These are phyloP conservation scores for Trametes cingulata DNA, from an alignment of 768 basidiomycete genomes.

Conservation along the genomic window DNA sequence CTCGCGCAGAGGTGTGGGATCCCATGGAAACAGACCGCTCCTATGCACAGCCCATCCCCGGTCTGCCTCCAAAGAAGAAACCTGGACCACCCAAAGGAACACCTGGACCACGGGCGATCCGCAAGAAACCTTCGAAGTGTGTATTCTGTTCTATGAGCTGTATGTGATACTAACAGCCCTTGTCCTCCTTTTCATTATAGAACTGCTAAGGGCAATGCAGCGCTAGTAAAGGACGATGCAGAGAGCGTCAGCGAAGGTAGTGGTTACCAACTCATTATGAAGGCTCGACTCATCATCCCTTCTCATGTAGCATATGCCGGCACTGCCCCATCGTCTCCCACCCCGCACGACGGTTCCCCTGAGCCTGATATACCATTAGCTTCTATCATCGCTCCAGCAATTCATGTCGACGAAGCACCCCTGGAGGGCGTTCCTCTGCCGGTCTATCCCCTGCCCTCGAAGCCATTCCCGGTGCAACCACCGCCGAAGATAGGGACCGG, in stretches of 20 bases:
- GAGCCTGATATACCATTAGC: conserved; percentile 29
- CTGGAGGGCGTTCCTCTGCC: conserved; percentile 66
- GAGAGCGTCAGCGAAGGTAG: conserved; percentile 62
- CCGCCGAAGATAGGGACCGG: conserved; percentile 76
- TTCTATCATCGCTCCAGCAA: conserved; percentile 6
- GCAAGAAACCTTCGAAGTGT: conserved; percentile 35
- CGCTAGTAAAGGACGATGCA: conserved; percentile 44
- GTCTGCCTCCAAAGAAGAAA: conserved; percentile 24
- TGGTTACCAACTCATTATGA: conserved; percentile 3
- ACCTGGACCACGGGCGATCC: conserved; percentile 29
- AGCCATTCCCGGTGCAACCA: conserved; percentile 80
- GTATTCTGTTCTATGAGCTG: not conserved
- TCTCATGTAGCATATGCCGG: conserved; percentile 53
- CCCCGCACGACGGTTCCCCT: conserved; percentile 46
- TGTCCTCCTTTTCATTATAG: not conserved
- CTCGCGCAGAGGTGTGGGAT: conserved; percentile 20
- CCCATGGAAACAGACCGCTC: not conserved
- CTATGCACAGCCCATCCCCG: not conserved
- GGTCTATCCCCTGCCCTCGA: conserved; percentile 76
- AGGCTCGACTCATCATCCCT: conserved; percentile 6
- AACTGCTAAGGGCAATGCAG: conserved; percentile 20
- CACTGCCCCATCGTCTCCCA: conserved; percentile 74
- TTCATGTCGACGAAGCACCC: conserved; percentile 44
- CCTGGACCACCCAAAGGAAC: conserved; percentile 29
- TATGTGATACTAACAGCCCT: not conserved